Evolutionary conservation across 2,329 filamentous ascomycete genomes (phyloP).

Genomic region (Epichloe sylvatica): DNA sequence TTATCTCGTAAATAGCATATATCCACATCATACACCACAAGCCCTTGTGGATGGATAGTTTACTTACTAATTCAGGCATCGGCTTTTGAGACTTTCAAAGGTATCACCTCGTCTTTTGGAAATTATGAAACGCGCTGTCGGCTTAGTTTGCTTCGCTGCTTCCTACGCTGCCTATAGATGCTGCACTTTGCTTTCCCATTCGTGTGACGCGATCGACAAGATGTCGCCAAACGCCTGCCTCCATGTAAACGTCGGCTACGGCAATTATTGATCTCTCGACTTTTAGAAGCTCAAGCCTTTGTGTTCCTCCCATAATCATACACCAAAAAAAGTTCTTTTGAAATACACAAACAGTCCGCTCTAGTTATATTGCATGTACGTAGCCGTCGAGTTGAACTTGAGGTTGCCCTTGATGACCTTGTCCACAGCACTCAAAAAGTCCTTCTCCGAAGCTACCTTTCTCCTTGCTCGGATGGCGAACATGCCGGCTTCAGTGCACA

Average conservation of each 20-base stretch:
- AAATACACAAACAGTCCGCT: slow-evolving; percentile 13
- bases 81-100: no score
- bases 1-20: no score
- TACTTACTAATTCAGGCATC: no score
- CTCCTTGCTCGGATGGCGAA: slow-evolving; percentile 87
- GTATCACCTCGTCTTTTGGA: no score
- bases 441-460: slow-evolving; percentile 98
- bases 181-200: no score
- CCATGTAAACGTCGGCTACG: slow-evolving; percentile 5
- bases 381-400: slow-evolving; percentile 98
- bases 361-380: slow-evolving; percentile 99
- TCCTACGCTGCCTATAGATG: neutral
- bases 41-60: no score
- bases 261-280: slow-evolving; percentile 10
- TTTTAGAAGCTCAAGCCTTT: slow-evolving; percentile 12
- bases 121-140: neutral
- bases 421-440: slow-evolving; percentile 93
- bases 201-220: neutral
- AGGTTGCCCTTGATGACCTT: slow-evolving; percentile 99
- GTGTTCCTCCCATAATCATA: slow-evolving; percentile 18
- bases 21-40: no score
- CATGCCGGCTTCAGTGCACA: slow-evolving; percentile 97
- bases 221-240: slow-evolving; percentile 6
- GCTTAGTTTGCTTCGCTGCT: neutral
- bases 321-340: slow-evolving; percentile 14